These are phyloP conservation scores for Pleurotus sapidus DNA, from an alignment of 768 basidiomycete genomes.

Conservation along the genomic window DNA sequence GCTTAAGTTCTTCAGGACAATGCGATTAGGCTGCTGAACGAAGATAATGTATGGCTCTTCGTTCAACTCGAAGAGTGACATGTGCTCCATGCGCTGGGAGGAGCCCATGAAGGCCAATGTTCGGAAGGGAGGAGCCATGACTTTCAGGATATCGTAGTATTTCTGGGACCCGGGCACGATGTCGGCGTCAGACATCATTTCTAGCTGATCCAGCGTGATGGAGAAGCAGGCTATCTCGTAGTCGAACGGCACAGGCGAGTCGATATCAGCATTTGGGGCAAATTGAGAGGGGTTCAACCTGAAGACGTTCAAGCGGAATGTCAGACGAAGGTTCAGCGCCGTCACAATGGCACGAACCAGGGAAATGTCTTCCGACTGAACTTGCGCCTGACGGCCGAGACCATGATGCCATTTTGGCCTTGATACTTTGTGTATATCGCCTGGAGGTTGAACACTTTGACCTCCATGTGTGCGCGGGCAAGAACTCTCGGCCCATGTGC, in stretches of 20 bases:
- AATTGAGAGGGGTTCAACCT: slow-evolving; percentile 38
- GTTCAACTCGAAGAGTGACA: slow-evolving; percentile 42
- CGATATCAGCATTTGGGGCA: slow-evolving; percentile 33
- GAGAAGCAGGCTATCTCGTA: slow-evolving; percentile 43
- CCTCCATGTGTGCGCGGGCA: slow-evolving; percentile 44
- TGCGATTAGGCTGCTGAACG: slow-evolving; percentile 35
- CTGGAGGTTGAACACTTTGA: slow-evolving; percentile 54
- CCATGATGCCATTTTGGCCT: slow-evolving; percentile 47
- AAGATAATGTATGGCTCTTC: slow-evolving; percentile 39
- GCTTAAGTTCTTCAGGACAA: slow-evolving; percentile 40
- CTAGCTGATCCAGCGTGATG: slow-evolving; percentile 40
- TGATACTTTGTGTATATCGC: slow-evolving; percentile 56
- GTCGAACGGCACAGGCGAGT: slow-evolving; percentile 37
- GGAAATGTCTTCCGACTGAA: slow-evolving; percentile 14
- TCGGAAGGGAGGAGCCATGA: slow-evolving; percentile 38
- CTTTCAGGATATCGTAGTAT: slow-evolving; percentile 31
- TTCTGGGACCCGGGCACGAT: slow-evolving; percentile 32
- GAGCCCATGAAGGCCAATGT: slow-evolving; percentile 34
- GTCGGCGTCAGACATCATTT: slow-evolving; percentile 39
- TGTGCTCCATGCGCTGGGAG: slow-evolving; percentile 29
- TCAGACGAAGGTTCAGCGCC: background rate
- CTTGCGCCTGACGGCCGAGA: slow-evolving; percentile 46
- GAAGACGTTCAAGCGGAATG: background rate
- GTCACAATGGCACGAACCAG: background rate
- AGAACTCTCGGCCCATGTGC: slow-evolving; percentile 40